A percentile compares a stretch with the other conserved stretches of the same genome.
phyloP scores from a whole-genome alignment of 1,284 basidiomycete genomes.

The Caloboletus inedulis region DNA sequence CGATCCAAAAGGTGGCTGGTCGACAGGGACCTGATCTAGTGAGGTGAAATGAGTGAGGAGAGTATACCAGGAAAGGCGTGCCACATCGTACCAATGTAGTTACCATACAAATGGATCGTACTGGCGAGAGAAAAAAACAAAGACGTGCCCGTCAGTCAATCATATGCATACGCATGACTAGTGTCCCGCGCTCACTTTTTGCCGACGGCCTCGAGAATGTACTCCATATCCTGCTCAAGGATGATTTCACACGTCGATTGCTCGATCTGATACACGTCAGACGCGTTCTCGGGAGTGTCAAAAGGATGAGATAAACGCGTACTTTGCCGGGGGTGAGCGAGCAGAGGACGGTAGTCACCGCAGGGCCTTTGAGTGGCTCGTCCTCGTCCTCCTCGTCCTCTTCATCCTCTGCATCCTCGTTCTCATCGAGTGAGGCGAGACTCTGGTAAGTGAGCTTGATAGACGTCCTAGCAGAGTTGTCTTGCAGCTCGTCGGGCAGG shows the following conservation, averaged over 20 bases:
- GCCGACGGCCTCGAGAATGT: constrained; percentile 72
- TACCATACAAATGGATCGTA: constrained; percentile 83
- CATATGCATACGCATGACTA: not conserved
- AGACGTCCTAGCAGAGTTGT: constrained; percentile 66
- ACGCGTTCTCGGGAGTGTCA: constrained; percentile 5
- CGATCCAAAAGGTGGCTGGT: constrained; percentile 45
- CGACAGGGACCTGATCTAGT: constrained; percentile 47
- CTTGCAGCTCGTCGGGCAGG: constrained; percentile 70
- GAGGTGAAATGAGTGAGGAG: not conserved
- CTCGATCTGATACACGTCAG: constrained; percentile 57
- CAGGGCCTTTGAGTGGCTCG: constrained; percentile 41
- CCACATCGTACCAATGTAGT: constrained; percentile 73
- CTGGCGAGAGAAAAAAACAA: constrained; percentile 37
- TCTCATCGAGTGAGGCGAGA: constrained; percentile 39
- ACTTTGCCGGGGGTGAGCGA: constrained; percentile 75
- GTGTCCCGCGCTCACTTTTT: constrained; percentile 62
- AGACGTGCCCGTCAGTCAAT: not conserved
- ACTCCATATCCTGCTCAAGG: constrained; percentile 70
- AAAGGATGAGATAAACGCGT: constrained; percentile 20
- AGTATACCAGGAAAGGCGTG: not conserved
- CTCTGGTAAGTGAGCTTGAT: constrained; percentile 73
- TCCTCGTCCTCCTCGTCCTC: constrained; percentile 50
- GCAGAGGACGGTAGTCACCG: constrained; percentile 53
- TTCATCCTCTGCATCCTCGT: constrained; percentile 52
- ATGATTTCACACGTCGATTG: constrained; percentile 76